Base-by-base conservation (phyloP, 108 stramenopile genomes). In the Conticribra weissflogii region DNA sequence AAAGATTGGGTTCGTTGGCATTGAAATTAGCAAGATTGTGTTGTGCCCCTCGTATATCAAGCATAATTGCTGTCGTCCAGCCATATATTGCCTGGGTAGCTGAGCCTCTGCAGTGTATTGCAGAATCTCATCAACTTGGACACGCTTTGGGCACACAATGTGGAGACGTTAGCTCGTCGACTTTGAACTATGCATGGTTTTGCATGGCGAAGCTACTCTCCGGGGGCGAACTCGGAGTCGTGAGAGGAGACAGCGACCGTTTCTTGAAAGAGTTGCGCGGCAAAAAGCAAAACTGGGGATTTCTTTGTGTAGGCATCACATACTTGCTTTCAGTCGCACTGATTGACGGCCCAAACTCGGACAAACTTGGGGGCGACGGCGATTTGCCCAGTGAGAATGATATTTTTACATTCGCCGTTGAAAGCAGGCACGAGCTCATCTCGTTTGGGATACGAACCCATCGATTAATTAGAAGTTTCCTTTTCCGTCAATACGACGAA, bases 71-170 rank as follows among this genome's bases (percentile, higher is more conserved):
- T 2, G 3, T 48, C 15, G 44, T 32, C n/a, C 25, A 63, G 15
- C 34, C 55, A 9, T 1, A 16, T n/a, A 30, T 56, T 1, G 30
- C 36, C 27, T 56, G 71, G 62, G 44, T 34, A 17, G 17, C 62
- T 21, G 61, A 56, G 33, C 71, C 71, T 16, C 27, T 72, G 0
- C 71, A 56, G 27, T 34, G 45, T 29, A 15, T 72, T 21, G 62
- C 31, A 1, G 71, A 63, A 16, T 48, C 54, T 19, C 54, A 55
- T n/a, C 30, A 25, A 1, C 32, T 49, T 8, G 61, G 71, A n/a
- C 36, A 63, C 5, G 55, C 32, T 18, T 3, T 15, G 31, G 71
- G 44, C 23, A 31, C 47, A 46, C 61, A 47, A 21, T 32, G 36
- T n/a, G 71, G 71, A 2, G 71, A 72, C n/a, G 18, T 36, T n/a